Percentiles rank a stretch among this genome's conserved stretches.
Evolutionary conservation across 2,329 filamentous ascomycete genomes (phyloP).

Genomic region (Bisporella sp.): DNA sequence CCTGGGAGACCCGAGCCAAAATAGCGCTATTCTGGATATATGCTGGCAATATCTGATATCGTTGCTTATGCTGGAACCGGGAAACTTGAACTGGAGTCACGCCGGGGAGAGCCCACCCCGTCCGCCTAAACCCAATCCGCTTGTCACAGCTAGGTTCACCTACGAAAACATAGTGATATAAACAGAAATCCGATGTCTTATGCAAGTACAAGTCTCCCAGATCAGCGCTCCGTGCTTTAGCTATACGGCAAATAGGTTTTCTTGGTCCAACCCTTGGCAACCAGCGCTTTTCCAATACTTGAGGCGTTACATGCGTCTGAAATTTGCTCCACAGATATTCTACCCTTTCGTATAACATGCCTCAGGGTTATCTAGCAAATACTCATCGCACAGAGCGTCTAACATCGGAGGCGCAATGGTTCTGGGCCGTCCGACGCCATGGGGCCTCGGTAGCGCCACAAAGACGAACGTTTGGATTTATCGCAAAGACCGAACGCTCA

Average conservation of each 20-base stretch:
- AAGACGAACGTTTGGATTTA: not conserved
- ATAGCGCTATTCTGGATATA: constrained; percentile 18
- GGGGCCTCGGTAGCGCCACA: constrained; percentile 15
- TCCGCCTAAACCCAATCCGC: constrained; percentile 14
- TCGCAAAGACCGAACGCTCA: constrained; percentile 1
- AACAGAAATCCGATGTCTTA: too few species aligned
- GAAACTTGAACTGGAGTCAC: constrained; percentile 20
- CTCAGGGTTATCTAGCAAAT: constrained; percentile 31
- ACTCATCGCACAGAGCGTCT: constrained; percentile 12
- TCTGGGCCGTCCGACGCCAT: constrained; percentile 12
- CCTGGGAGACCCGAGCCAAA: constrained; percentile 18
- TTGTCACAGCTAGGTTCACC: constrained; percentile 20
- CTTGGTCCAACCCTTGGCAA: too few species aligned
- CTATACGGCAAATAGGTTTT: too few species aligned
- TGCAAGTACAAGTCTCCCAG: constrained; percentile 7
- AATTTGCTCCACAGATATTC: not conserved
- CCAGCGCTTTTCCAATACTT: too few species aligned
- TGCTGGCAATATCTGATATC: constrained; percentile 19
- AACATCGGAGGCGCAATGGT: constrained; percentile 19
- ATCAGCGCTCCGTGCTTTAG: too few species aligned
- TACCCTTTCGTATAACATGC: not conserved
- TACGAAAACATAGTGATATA: too few species aligned
- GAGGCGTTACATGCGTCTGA: too few species aligned
- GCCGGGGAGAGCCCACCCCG: constrained; percentile 28
- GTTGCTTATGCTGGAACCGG: constrained; percentile 14